Conservation (phyloP, 345 rosid species). For the Camelina laxa region DNA sequence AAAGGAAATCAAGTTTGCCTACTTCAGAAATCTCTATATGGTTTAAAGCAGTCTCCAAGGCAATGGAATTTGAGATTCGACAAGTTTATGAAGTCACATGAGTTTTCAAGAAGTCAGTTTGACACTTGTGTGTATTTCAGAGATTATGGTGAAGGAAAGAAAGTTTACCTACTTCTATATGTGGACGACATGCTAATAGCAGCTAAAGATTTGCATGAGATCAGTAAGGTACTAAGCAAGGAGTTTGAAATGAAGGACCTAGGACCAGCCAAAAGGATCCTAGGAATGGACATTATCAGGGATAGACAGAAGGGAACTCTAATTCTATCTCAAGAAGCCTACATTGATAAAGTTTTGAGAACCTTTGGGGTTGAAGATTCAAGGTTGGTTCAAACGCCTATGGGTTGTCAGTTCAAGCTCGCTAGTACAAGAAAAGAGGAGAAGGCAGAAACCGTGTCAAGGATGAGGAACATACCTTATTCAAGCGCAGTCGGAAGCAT, state of each 20-base stretch:
- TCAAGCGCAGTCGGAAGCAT: background rate
- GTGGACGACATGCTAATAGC: background rate
- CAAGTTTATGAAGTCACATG: too few relatives aligned
- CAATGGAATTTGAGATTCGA: too few relatives aligned
- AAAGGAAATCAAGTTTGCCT: too few relatives aligned
- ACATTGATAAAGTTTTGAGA: background rate
- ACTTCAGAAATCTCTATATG: too few relatives aligned
- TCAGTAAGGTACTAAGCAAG: background rate
- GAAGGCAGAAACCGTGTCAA: background rate
- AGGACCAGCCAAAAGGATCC: background rate
- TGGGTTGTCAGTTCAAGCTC: background rate
- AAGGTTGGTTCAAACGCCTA: background rate
- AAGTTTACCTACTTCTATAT: too few relatives aligned
- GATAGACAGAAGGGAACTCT: too few relatives aligned
- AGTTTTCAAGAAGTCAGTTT: too few relatives aligned
- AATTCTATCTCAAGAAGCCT: background rate
- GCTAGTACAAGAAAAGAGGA: background rate
- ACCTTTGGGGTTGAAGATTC: background rate
- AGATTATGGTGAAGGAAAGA: too few relatives aligned
- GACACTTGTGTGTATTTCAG: too few relatives aligned
- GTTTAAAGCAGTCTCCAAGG: too few relatives aligned
- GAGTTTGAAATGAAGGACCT: conserved; percentile 20
- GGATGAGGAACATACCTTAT: background rate
- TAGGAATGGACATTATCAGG: background rate
- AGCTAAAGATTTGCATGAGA: background rate